Conservation (phyloP, 2,329 filamentous ascomycete species). For the Chaetothyriales sp. region DNA sequence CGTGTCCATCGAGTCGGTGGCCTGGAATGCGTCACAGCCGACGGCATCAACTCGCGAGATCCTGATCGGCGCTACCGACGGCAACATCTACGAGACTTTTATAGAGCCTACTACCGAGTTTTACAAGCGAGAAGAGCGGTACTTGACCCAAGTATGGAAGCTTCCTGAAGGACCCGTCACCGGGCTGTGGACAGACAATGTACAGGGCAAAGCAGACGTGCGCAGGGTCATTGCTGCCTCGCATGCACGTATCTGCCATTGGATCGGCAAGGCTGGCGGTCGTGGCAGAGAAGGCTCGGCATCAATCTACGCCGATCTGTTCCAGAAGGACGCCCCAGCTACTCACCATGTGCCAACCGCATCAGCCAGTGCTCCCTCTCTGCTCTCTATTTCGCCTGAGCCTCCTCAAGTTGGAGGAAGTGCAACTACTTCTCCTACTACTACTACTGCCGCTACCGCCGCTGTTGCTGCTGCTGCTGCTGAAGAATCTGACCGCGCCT, state of each 20-base stretch:
- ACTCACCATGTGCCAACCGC: constrained; percentile 56
- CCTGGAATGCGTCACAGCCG: constrained; percentile 86
- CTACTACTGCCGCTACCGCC: too few species aligned
- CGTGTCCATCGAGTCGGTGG: constrained; percentile 73
- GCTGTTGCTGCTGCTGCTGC: constrained; percentile 7
- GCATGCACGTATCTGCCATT: constrained; percentile 61
- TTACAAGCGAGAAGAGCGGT: constrained; percentile 88
- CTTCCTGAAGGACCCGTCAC: constrained; percentile 69
- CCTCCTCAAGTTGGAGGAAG: constrained; percentile 35
- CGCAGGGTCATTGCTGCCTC: constrained; percentile 70
- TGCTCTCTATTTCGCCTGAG: constrained; percentile 64
- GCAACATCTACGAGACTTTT: constrained; percentile 85
- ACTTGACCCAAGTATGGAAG: constrained; percentile 69
- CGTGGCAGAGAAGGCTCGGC: constrained; percentile 62
- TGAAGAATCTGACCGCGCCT: constrained; percentile 46
- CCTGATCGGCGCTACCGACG: constrained; percentile 77
- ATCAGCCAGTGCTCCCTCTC: constrained; percentile 45
- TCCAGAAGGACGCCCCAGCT: constrained; percentile 70
- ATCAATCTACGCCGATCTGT: constrained; percentile 73
- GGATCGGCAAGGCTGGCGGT: constrained; percentile 60
- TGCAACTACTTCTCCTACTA: too few species aligned
- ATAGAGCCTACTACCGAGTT: constrained; percentile 92
- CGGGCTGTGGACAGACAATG: constrained; percentile 67
- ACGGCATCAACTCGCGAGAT: constrained; percentile 93
- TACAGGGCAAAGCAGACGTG: constrained; percentile 53